phyloP scores from a whole-genome alignment of 768 basidiomycete species.

The Calocybe cyanea region DNA sequence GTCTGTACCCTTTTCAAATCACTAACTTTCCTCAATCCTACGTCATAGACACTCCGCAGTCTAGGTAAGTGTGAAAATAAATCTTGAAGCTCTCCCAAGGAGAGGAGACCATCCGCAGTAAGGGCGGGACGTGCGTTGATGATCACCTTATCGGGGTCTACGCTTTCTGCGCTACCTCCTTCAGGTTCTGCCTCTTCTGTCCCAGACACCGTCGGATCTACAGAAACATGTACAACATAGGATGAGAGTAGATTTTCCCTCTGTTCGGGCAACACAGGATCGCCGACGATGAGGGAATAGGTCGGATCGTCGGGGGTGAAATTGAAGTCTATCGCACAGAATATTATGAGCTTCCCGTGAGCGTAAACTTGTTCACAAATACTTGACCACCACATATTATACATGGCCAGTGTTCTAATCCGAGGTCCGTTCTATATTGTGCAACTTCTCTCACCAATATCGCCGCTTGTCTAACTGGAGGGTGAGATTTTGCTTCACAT shows the following conservation, averaged over 20 bases:
- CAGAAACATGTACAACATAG: constrained; percentile 66
- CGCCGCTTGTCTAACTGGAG: constrained; percentile 61
- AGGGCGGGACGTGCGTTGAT: constrained; percentile 64
- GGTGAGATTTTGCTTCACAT: background rate
- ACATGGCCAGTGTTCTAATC: constrained; percentile 63
- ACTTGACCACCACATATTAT: constrained; percentile 80
- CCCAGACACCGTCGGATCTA: constrained; percentile 54
- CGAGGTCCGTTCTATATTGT: constrained; percentile 47
- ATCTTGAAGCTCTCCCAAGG: constrained; percentile 47
- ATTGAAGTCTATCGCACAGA: constrained; percentile 74
- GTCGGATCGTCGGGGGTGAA: constrained; percentile 77
- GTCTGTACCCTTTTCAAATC: constrained; percentile 21
- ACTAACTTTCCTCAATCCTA: constrained; percentile 32
- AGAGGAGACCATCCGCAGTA: constrained; percentile 67
- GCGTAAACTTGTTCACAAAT: background rate
- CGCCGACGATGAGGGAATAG: constrained; percentile 73
- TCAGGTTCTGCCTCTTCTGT: constrained; percentile 24
- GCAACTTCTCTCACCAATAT: constrained; percentile 66
- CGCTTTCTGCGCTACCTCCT: constrained; percentile 46
- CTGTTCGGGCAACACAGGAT: constrained; percentile 54
- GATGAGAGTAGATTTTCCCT: constrained; percentile 51
- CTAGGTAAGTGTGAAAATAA: constrained; percentile 37
- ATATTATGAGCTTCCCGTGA: constrained; percentile 3
- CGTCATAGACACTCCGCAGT: constrained; percentile 69
- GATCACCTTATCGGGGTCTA: constrained; percentile 68